Base-by-base conservation (phyloP, 2,329 filamentous ascomycete genomes). In the Harringtonia lauricola region DNA sequence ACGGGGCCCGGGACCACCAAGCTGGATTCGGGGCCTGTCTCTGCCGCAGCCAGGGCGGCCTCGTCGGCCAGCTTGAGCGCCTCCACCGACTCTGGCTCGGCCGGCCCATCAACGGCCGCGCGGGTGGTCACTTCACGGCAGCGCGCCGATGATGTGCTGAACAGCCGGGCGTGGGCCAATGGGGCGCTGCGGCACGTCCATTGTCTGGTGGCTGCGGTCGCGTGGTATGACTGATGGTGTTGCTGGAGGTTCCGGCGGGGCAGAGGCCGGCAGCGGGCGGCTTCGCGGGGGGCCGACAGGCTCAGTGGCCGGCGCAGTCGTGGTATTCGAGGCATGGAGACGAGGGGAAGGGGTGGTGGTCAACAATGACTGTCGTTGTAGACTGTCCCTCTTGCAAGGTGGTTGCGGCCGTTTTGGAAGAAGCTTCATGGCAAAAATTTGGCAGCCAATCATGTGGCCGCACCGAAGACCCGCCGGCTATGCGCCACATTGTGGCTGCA, bases 241-340 rank as follows among this genome's bases (percentile, higher is more conserved):
- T 21, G 15, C 34, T 9, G 37, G 35, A 26, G 17, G 41, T 34
- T 21, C 26, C 28, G 41, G 36, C 8, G 37, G 24, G 35, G 19
- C 17, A 24, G 19, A 19, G 12, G 14, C 14, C 10, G 14, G 30
- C 19, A 4, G 17, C 19, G 21, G 4, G 36, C 10, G 8, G 29
- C 19, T 29, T 29, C 18, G 15, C 21, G 13, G 28, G 28, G 13
- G 5, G 33, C 12, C 4, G 14, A 12, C 15, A 39, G 22, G 26
- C 35, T 36, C 36, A 40, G 21, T 14, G 50, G 44, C 36, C 31
- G 43, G 54, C 58, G 55, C 49, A 61, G 51, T 49, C 61, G 57
- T 45, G 63, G 54, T 64, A 68, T 59, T 57, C 66, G 64, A 46
- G 65, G 57, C 65, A 71, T 69, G 51, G 49, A 58, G 13, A 8